Evolutionary conservation across 306 rosid genomes (phyloP), one percentile per base, ranked within the genome.

Genomic region (Lathyrus sativus): DNA sequence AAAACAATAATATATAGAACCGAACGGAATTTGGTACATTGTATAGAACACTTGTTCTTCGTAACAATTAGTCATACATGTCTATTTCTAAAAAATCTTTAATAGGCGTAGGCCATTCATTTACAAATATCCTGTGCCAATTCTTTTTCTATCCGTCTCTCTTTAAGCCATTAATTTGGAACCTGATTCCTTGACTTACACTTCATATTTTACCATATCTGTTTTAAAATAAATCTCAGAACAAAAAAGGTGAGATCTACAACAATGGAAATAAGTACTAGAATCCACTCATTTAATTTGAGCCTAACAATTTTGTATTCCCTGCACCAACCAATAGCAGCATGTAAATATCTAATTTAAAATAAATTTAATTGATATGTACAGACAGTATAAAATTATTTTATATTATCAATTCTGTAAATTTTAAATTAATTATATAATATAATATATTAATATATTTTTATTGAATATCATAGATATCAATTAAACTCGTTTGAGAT

Each of bases 41-140:
- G 9, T 35, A 35, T 35, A 5, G 38, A 2, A 33, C 38, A 6
- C 38, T 6, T 33, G 7, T 33, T 33, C 38, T 33, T 5, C 2
- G 1, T 45, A 45, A 45, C 2, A 45, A 45, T 13, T 45, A n/a
- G 53, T 35, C 39, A 7, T 2, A 46, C 22, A 12, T 13, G 7
- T 31, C 38, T 33, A 8, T 65, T 64, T 64, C 67, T 43, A 28
- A 55, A 28, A 55, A 56, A 44, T 65, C 66, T 33, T 33, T 42
- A 53, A 15, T 28, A 44, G 15, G 17, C 58, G 12, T 48, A 50
- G 62, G 51, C 69, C 62, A n/a, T 29, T 35, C 39, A 19, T 18
- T 59, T 45, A 26, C 31, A 9, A 38, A 39, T 61, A 11, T 18
- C 67, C 4, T 38, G 4, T 0, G 6, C 63, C 41, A 11, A 22